phyloP scores from a whole-genome alignment of 352 stramenopile species.

The Phytopythium litorale region DNA sequence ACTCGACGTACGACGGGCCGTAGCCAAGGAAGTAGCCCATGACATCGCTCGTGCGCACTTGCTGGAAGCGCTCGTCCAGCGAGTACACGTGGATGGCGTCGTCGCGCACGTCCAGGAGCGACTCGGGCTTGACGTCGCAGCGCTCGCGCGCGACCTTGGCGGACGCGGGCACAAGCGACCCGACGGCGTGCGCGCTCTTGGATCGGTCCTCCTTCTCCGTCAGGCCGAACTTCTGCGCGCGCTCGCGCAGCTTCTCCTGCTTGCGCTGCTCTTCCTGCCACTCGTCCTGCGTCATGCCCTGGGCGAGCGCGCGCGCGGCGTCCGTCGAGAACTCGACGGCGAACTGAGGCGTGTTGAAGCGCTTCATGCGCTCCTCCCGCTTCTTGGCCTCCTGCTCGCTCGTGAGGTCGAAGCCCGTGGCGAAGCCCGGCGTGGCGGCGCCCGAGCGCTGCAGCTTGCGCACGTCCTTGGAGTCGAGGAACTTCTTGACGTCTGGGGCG shows the following conservation, averaged over 20 bases:
- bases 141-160: conserved; percentile 59
- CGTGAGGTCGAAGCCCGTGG: conserved; percentile 70
- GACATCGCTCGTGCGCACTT: conserved; percentile 76
- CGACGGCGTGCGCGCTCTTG: conserved; percentile 11
- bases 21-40: conserved; percentile 78
- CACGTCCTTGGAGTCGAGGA: conserved; percentile 74
- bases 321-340: conserved; percentile 65
- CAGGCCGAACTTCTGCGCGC: conserved; percentile 72
- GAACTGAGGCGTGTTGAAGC: conserved; percentile 77
- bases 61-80: conserved; percentile 73
- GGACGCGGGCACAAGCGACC: conserved; percentile 33
- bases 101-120: conserved; percentile 36
- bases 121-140: conserved; percentile 45
- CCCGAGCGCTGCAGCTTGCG: conserved; percentile 72
- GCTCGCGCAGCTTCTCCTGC: conserved; percentile 56
- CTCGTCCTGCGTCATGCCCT: conserved; percentile 73
- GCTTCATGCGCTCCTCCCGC: conserved; percentile 71
- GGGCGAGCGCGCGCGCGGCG: conserved; percentile 43
- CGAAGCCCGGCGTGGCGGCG: conserved; percentile 48
- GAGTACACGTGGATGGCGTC: conserved; percentile 84
- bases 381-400: conserved; percentile 61
- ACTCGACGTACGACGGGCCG: conserved; percentile 82
- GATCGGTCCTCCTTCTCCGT: conserved; percentile 32
- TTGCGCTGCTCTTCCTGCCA: conserved; percentile 56
- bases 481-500: conserved; percentile 68